Conservation (phyloP, 495 filamentous ascomycete species). For the Aspergillus mulundensis region DNA sequence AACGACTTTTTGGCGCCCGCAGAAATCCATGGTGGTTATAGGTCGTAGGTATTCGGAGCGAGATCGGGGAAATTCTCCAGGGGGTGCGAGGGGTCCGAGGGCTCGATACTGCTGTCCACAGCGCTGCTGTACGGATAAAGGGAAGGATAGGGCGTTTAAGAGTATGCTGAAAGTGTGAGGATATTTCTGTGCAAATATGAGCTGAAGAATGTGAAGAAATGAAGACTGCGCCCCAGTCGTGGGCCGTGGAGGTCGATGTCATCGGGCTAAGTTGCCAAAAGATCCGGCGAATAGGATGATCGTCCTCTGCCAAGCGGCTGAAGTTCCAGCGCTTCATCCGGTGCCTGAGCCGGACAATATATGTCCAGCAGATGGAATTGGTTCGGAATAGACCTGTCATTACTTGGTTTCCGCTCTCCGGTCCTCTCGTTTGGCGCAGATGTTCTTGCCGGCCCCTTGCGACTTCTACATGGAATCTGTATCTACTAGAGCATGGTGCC, state of each 20-base stretch:
- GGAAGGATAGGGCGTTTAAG: neutral
- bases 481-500: too few relatives aligned
- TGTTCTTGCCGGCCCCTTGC: too few relatives aligned
- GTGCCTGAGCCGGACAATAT: slow-evolving; percentile 15
- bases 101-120: neutral
- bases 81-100: slow-evolving; percentile 2
- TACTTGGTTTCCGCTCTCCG: neutral
- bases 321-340: slow-evolving; percentile 8
- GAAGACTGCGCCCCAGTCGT: slow-evolving; percentile 25
- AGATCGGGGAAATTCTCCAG: slow-evolving; percentile 1
- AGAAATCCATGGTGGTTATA: slow-evolving; percentile 40
- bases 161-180: neutral
- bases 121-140: neutral
- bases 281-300: slow-evolving; percentile 38
- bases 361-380: neutral
- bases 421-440: neutral
- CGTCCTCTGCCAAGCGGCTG: slow-evolving; percentile 28
- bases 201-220: neutral
- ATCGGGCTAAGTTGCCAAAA: slow-evolving; percentile 32
- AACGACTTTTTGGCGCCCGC: slow-evolving; percentile 70
- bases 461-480: too few relatives aligned
- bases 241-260: slow-evolving; percentile 40
- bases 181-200: neutral
- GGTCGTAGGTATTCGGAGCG: neutral
- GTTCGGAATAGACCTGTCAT: neutral